Base-by-base conservation (phyloP, 768 basidiomycete genomes). In the Pisolithus sp. region DNA sequence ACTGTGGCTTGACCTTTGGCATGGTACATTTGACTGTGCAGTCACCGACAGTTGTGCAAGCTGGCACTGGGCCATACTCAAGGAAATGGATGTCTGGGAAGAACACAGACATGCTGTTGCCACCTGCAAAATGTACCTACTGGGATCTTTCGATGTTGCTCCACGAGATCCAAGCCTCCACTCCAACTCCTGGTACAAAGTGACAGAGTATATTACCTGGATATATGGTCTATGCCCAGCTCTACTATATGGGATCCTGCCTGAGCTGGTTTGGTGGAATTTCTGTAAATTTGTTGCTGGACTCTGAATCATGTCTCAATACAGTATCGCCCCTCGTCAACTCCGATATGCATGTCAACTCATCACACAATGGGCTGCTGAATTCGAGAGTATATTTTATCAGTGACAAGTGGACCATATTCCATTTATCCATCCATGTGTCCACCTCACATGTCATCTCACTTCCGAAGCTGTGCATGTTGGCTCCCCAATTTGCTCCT, bases 371-470 rank as follows among this genome's bases (percentile, higher is more conserved):
- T 68, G 62, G 51, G 42, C 51, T 3, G 39, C 50, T 3, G 64
- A 66, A 13, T 69, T 62, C 51, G 68, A 71, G 46, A 21, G 20
- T 2, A 21, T 67, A 5, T 70, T 68, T 44, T 56, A 54, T 42
- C 57, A 63, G 24, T 59, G 61, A 0, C 39, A 47, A 2, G 43
- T 9, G 4, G 57, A 66, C 36, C 60, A 55, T 9, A 36, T 71
- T 10, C 68, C 68, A 49, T 60, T 71, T 48, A 50, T 62, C 9
- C 55, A 53, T 0, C 65, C 57, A 8, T 58, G 56, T 20, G 52
- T 67, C n/a, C 68, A 70, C 52, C 45, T 47, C 7, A 17, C 59
- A n/a, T 31, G 40, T n/a, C 69, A 70, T 57, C 5, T 65, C 17
- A 7, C 40, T 20, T 41, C 21, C 2, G 40, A 41, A 20, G 40